Base-by-base conservation (phyloP, 2,329 filamentous ascomycete species). In the Daldinia sp. region DNA sequence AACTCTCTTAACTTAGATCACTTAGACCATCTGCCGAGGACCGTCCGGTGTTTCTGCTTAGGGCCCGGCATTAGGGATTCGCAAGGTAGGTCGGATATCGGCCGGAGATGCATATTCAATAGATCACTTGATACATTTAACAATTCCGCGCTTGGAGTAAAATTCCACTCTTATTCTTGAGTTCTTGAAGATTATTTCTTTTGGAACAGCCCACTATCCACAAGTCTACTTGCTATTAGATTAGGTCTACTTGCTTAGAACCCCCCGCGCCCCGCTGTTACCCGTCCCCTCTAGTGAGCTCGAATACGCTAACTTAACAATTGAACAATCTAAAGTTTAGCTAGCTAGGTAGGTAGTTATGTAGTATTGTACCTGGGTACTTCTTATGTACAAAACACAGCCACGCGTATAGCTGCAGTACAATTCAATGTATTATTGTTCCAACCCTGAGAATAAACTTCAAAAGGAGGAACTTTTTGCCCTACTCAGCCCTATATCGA, bases 251-350 rank as follows among this genome's bases (percentile, higher is more conserved):
- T 48, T 47, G 17, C 25, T 51, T 51, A 19, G 35, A 43, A 51
- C 21, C 15, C 35, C 41, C 47, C 10, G 9, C 35, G 55, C 61
- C 64, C 64, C 64, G 51, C 58, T 64, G 30, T 67, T 48, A 30
- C 15, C 43, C 43, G 43, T 27, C 11, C 4, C 9, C 8, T n/a
- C 13, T 35, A n/a, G 13, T 17, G 6, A 13, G 15, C 45, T 48
- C 25, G 8, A 19, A 48, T 48, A 29, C 45, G n/a, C 45, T 48
- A 19, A 30, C 45, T 25, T 45, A n/a, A 27, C 13, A 8, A n/a
- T 35, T n/a, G 15, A 27, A 27, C n/a, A n/a, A n/a, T n/a, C n/a
- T n/a, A n/a, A n/a, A n/a, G n/a, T n/a, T n/a, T n/a, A n/a, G n/a
- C n/a, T n/a, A n/a, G 21, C 27, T n/a, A n/a, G 15, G 23, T 43